Percentiles rank a stretch among this genome's conserved stretches.
phyloP scores from a whole-genome alignment of 106 monocot genomes.

The Dendrobium catenatum region DNA sequence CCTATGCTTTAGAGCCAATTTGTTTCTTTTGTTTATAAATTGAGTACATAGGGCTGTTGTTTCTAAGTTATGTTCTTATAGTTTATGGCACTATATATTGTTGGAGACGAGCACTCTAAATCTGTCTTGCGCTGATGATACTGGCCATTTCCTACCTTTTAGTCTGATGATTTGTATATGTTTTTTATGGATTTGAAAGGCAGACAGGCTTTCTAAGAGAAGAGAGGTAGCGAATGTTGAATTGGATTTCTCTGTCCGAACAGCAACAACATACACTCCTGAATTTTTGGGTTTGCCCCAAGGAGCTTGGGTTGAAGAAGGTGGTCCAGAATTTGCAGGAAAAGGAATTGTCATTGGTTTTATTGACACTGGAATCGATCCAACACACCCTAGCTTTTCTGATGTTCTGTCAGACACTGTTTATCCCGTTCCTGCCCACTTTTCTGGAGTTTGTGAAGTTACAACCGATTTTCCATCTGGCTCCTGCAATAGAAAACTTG shows the following conservation, averaged over 20 bases:
- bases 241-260: conserved; percentile 77
- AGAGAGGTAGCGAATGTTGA: conserved; percentile 74
- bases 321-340: conserved; percentile 82
- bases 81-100: neutral
- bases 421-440: conserved; percentile 72
- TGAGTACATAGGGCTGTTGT: no score
- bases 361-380: conserved; percentile 96
- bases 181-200: conserved; percentile 36
- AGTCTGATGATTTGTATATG: neutral
- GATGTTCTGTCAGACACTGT: conserved; percentile 31
- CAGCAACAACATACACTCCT: conserved; percentile 88
- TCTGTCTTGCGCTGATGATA: neutral
- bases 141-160: neutral
- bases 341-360: conserved; percentile 86
- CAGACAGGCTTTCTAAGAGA: conserved; percentile 68
- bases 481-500: conserved; percentile 91
- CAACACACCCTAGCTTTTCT: conserved; percentile 77
- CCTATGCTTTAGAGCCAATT: neutral
- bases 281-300: conserved; percentile 81
- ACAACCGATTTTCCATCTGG: conserved; percentile 92
- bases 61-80: neutral
- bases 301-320: conserved; percentile 86
- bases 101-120: neutral
- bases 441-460: conserved; percentile 91
- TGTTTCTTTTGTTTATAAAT: no score